Percentiles rank a stretch among this genome's conserved stretches.
phyloP scores from a whole-genome alignment of 164 flowering plant genomes.

The Vitis amurensis region DNA sequence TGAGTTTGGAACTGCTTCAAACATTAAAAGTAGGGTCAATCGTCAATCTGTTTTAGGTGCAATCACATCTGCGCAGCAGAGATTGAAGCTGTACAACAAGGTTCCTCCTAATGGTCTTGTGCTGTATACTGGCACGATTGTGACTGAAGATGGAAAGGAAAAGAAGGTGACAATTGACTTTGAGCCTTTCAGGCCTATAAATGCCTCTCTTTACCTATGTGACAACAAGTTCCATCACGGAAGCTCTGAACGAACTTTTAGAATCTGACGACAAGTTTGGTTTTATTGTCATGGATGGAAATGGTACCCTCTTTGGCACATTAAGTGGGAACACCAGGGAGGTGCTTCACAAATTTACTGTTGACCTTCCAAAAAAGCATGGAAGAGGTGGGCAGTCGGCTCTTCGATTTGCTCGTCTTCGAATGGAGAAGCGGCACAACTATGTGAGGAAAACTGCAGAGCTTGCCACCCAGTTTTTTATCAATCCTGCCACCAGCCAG shows the following conservation, averaged over 20 bases:
- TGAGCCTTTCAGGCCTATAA: conserved; percentile 43
- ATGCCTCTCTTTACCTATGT: conserved; percentile 42
- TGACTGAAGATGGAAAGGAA: conserved; percentile 42
- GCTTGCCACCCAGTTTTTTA: too few relatives aligned
- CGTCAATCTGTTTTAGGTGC: conserved; percentile 43
- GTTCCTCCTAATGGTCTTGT: conserved; percentile 45
- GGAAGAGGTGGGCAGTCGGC: conserved; percentile 51
- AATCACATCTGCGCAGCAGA: conserved; percentile 42
- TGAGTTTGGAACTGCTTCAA: conserved; percentile 54
- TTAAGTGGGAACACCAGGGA: conserved; percentile 43
- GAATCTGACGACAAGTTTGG: conserved; percentile 51
- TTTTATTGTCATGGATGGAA: conserved; percentile 48
- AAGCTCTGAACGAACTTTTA: conserved; percentile 39
- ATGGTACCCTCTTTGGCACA: conserved; percentile 46
- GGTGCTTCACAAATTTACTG: conserved; percentile 41
- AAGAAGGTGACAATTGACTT: conserved; percentile 42
- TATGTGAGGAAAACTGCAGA: too few relatives aligned
- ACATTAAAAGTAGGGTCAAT: conserved; percentile 51
- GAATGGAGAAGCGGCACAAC: too few relatives aligned
- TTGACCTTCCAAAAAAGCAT: conserved; percentile 43
- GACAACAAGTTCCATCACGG: conserved; percentile 48
- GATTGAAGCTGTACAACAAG: conserved; percentile 41
- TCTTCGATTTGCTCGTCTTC: conserved; percentile 33
- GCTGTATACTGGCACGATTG: conserved; percentile 38
- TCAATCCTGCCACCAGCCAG: too few relatives aligned